Evolutionary conservation across 1,284 basidiomycete species (phyloP).

Genomic region (Vanrija humicola): DNA sequence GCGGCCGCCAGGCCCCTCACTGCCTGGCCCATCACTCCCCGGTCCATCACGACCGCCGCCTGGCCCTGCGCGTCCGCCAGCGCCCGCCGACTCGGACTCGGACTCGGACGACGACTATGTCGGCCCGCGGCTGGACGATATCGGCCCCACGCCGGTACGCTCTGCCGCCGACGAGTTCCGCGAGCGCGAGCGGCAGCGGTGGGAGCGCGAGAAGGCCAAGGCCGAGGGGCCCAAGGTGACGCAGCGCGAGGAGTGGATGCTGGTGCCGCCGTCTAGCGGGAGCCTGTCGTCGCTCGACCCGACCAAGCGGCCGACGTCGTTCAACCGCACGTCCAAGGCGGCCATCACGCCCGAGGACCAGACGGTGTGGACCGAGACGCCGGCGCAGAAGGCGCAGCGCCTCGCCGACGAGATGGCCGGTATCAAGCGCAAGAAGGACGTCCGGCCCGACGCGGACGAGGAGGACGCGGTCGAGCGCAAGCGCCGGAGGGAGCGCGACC

Average conservation of each 20-base stretch:
- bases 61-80: neutral
- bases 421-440: constrained; percentile 66
- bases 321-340: constrained; percentile 40
- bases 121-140: constrained; percentile 16
- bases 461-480: constrained; percentile 53
- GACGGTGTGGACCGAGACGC: constrained; percentile 89
- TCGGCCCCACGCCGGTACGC: neutral
- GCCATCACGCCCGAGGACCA: constrained; percentile 50
- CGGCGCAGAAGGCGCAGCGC: constrained; percentile 75
- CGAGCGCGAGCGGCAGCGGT: constrained; percentile 58
- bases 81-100: neutral
- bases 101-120: constrained; percentile 33
- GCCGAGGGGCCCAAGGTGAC: neutral
- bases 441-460: constrained; percentile 51
- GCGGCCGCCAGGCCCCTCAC: neutral
- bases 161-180: constrained; percentile 69
- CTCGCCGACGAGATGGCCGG: constrained; percentile 81
- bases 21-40: constrained; percentile 3
- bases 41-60: neutral
- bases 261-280: constrained; percentile 75
- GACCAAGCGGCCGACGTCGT: constrained; percentile 59
- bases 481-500: constrained; percentile 59
- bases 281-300: constrained; percentile 64
- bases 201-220: constrained; percentile 12
- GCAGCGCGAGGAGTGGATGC: constrained; percentile 84